Evolutionary conservation across 2,329 filamentous ascomycete genomes (phyloP).

Genomic region (Fusarium abutilonis): DNA sequence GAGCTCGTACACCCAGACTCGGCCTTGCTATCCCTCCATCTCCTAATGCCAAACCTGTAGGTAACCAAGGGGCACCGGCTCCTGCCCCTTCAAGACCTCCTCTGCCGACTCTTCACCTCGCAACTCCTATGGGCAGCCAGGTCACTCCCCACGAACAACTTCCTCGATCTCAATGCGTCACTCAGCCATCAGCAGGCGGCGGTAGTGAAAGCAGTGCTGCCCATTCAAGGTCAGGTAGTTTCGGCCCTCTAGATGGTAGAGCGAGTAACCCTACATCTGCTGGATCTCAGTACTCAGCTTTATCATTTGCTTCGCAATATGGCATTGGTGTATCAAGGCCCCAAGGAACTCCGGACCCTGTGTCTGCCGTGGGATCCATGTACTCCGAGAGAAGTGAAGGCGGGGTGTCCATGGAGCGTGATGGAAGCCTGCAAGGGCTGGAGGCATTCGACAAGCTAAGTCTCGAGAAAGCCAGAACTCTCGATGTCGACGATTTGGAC

Average conservation of each 20-base stretch:
- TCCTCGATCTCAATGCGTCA: conserved; percentile 61
- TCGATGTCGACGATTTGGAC: conserved; percentile 94
- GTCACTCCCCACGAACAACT: conserved; percentile 75
- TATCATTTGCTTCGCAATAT: conserved; percentile 81
- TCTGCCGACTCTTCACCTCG: conserved; percentile 83
- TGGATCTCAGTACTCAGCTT: conserved; percentile 84
- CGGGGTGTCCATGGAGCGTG: conserved; percentile 80
- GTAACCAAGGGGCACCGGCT: conserved; percentile 55
- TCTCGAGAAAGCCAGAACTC: conserved; percentile 80
- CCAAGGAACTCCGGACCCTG: conserved; percentile 80
- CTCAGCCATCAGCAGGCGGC: conserved; percentile 73
- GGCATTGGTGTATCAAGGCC: conserved; percentile 72
- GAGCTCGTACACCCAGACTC: conserved; percentile 76
- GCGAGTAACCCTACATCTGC: conserved; percentile 85
- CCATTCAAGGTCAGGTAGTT: conserved; percentile 85
- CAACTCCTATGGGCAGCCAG: conserved; percentile 87
- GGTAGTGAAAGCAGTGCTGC: conserved; percentile 82
- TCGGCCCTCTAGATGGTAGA: conserved; percentile 78
- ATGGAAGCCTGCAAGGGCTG: conserved; percentile 80
- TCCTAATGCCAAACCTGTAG: conserved; percentile 81
- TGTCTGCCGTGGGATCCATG: conserved; percentile 86
- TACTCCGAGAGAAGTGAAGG: conserved; percentile 84
- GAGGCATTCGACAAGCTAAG: conserved; percentile 83
- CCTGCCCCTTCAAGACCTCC: conserved; percentile 58
- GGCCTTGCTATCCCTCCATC: conserved; percentile 92